These are phyloP conservation scores for Talinum fruticosum DNA, from an alignment of 148 eudicot species.

Conservation along the genomic window DNA sequence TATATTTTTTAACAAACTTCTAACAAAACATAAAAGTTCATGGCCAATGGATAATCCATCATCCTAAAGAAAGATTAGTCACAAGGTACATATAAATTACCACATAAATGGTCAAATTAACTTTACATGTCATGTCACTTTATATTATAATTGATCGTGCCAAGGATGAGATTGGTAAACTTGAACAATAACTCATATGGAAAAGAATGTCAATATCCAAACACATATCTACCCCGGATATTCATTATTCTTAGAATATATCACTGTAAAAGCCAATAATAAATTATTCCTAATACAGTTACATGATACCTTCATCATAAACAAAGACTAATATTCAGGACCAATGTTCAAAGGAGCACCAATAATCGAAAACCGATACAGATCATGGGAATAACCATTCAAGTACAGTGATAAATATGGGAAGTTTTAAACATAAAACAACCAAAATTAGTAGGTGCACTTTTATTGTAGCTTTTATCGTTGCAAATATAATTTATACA, in stretches of 20 bases:
- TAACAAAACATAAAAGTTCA: no score
- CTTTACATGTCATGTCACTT: slow-evolving; percentile 2
- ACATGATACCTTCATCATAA: background rate
- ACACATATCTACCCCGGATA: background rate
- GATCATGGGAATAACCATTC: no score
- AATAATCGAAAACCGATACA: no score
- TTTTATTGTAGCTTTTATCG: no score
- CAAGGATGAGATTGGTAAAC: background rate
- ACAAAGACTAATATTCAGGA: background rate
- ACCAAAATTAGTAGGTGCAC: no score
- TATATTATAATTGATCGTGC: background rate
- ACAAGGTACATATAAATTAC: background rate
- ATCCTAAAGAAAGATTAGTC: background rate
- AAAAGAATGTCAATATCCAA: background rate
- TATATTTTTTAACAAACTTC: no score
- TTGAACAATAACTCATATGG: background rate
- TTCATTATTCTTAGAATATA: background rate
- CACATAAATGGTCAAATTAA: background rate
- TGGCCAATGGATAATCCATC: background rate
- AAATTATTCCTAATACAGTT: no score
- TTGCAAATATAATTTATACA: no score
- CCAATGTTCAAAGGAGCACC: no score
- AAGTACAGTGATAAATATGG: no score
- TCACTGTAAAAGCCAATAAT: background rate
- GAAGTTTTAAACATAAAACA: no score